phyloP scores from a whole-genome alignment of 139 green algal genomes.

The Auxenochlorella pyrenoidosa region DNA sequence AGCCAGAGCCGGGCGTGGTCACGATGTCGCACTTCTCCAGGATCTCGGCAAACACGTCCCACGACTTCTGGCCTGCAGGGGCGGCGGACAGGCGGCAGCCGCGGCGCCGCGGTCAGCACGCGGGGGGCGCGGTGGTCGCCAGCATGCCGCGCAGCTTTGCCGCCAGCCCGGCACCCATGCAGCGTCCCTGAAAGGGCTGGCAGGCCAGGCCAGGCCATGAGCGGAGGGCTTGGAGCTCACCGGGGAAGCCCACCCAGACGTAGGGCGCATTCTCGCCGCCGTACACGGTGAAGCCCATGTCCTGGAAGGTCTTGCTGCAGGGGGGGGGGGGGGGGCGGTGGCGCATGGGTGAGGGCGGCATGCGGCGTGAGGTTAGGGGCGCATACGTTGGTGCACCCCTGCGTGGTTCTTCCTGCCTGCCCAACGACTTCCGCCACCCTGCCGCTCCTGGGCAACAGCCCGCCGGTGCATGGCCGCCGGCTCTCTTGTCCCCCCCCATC shows the following conservation, averaged over 20 bases:
- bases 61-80: slow-evolving; percentile 68
- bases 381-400: too few species aligned
- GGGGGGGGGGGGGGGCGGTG: neutral
- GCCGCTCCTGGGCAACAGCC: too few species aligned
- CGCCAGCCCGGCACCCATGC: neutral
- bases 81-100: neutral
- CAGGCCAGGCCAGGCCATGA: too few species aligned
- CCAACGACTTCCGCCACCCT: too few species aligned
- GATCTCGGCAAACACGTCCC: slow-evolving; percentile 98
- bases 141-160: too few species aligned
- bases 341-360: too few species aligned
- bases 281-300: slow-evolving; percentile 96
- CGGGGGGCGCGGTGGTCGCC: too few species aligned
- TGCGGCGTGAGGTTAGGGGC: too few species aligned
- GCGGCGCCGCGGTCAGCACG: too few species aligned
- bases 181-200: neutral
- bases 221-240: slow-evolving; percentile 26
- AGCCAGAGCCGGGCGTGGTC: slow-evolving; percentile 96
- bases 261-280: slow-evolving; percentile 97
- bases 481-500: neutral
- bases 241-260: slow-evolving; percentile 98
- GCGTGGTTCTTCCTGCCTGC: too few species aligned
- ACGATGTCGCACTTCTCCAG: slow-evolving; percentile 97
- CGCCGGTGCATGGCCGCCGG: too few species aligned
- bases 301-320: slow-evolving; percentile 79